Evolutionary conservation across 169 alveolate species (phyloP).

Genomic region (Plasmodium knowlesi): DNA sequence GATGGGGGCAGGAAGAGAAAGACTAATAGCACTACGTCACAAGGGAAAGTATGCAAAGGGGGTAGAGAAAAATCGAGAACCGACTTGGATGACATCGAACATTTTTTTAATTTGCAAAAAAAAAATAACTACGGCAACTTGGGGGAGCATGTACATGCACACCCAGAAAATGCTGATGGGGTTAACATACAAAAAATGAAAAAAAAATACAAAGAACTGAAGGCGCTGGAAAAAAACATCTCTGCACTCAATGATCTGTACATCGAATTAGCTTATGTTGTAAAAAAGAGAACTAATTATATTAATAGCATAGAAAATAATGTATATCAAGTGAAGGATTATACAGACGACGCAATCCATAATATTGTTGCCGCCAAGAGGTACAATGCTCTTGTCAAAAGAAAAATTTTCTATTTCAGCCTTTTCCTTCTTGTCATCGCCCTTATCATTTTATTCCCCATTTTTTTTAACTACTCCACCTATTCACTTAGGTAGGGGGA

Average conservation of each 20-base stretch:
- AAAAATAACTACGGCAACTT: not conserved
- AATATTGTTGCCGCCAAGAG: slow-evolving; percentile 39
- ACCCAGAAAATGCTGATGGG: slow-evolving; percentile 4
- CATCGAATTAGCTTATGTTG: slow-evolving; percentile 53
- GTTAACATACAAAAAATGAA: slow-evolving; percentile 40
- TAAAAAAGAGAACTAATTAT: slow-evolving; percentile 39
- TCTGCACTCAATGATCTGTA: slow-evolving; percentile 39
- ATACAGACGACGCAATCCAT: slow-evolving; percentile 46
- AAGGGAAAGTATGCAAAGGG: not conserved
- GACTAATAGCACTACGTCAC: not conserved
- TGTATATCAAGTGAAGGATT: slow-evolving; percentile 50
- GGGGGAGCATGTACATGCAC: not conserved
- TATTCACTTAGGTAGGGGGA: not conserved
- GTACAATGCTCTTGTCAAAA: slow-evolving; percentile 24
- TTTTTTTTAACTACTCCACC: slow-evolving; percentile 41
- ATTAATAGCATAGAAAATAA: slow-evolving; percentile 50
- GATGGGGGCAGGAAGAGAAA: not conserved
- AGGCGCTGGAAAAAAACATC: slow-evolving; percentile 28
- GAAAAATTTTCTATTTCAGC: slow-evolving; percentile 33
- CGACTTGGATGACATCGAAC: slow-evolving; percentile 6
- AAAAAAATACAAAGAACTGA: slow-evolving; percentile 40
- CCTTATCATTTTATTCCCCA: slow-evolving; percentile 36
- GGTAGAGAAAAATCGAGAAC: not conserved
- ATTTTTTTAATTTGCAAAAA: slow-evolving; percentile 23
- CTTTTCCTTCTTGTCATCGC: slow-evolving; percentile 46